Evolutionary conservation across 371 early-diverging fungal genomes (phyloP).

Genomic region (Mortierella sp.): DNA sequence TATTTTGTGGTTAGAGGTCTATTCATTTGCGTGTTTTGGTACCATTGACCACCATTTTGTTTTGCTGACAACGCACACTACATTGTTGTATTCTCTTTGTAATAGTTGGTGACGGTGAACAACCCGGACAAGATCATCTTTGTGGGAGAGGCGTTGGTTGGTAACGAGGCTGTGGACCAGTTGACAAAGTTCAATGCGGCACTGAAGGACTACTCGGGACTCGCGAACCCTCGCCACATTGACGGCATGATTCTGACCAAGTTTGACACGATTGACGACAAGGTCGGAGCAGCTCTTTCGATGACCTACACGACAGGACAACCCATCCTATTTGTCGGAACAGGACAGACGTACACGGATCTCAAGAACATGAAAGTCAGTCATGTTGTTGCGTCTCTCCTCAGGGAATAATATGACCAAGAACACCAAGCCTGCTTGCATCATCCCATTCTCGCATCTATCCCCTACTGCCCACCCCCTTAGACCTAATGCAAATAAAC

Average conservation of each 20-base stretch:
- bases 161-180: conserved; percentile 98
- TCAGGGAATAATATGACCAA: conserved; percentile 64
- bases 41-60: neutral
- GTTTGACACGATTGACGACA: conserved; percentile 99
- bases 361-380: conserved; percentile 90
- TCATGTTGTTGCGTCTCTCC: conserved; percentile 88
- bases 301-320: conserved; percentile 97
- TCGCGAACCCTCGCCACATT: conserved; percentile 89
- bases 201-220: conserved; percentile 88
- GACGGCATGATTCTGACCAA: conserved; percentile 99
- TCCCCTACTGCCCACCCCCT: neutral
- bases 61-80: neutral
- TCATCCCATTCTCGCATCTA: neutral
- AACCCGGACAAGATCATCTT: conserved; percentile 98
- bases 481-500: conserved; percentile 14
- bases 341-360: conserved; percentile 99
- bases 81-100: neutral
- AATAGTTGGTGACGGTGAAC: conserved; percentile 90
- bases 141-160: conserved; percentile 99
- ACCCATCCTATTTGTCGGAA: conserved; percentile 99
- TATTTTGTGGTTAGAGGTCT: neutral
- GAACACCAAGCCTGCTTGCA: no score
- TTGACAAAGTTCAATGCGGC: conserved; percentile 98
- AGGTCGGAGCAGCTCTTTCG: conserved; percentile 98
- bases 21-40: neutral